phyloP scores from a whole-genome alignment of 768 basidiomycete species.

The Hortiboletus flavorubellus region DNA sequence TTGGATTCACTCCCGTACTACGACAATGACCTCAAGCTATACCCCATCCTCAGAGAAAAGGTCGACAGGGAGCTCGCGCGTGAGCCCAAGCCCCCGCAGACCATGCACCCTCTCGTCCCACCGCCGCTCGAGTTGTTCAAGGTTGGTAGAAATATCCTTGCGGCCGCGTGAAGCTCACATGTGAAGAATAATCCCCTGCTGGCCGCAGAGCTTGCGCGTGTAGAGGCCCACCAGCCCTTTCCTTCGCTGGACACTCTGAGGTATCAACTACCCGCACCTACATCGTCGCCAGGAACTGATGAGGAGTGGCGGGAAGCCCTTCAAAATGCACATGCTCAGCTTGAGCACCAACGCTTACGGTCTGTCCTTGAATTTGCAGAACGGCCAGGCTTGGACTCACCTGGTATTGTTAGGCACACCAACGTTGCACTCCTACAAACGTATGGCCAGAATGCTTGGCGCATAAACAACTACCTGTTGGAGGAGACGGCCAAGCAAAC shows the following conservation, averaged over 20 bases:
- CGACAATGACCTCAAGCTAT: slow-evolving; percentile 85
- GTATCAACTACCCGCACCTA: slow-evolving; percentile 72
- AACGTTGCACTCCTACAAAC: slow-evolving; percentile 81
- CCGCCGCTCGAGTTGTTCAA: slow-evolving; percentile 62
- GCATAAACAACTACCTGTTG: slow-evolving; percentile 84
- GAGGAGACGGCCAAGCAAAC: slow-evolving; percentile 72
- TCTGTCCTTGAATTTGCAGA: slow-evolving; percentile 29
- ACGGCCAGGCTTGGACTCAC: neutral
- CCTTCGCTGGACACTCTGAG: slow-evolving; percentile 67
- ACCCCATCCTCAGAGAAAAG: slow-evolving; percentile 65
- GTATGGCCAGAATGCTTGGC: slow-evolving; percentile 90
- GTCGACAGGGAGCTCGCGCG: slow-evolving; percentile 74
- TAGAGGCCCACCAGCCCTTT: slow-evolving; percentile 64
- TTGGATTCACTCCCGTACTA: slow-evolving; percentile 93
- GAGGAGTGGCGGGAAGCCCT: slow-evolving; percentile 75
- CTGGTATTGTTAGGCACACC: slow-evolving; percentile 53
- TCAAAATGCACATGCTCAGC: slow-evolving; percentile 74
- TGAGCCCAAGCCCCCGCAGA: slow-evolving; percentile 58
- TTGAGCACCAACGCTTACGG: slow-evolving; percentile 85
- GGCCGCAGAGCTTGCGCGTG: slow-evolving; percentile 68
- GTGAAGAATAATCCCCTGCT: slow-evolving; percentile 64
- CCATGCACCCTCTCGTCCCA: slow-evolving; percentile 71
- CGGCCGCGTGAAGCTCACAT: neutral
- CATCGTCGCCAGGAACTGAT: slow-evolving; percentile 57
- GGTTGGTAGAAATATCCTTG: slow-evolving; percentile 39